Base-by-base conservation (phyloP, 495 filamentous ascomycete species). In the Podospora appendiculata region DNA sequence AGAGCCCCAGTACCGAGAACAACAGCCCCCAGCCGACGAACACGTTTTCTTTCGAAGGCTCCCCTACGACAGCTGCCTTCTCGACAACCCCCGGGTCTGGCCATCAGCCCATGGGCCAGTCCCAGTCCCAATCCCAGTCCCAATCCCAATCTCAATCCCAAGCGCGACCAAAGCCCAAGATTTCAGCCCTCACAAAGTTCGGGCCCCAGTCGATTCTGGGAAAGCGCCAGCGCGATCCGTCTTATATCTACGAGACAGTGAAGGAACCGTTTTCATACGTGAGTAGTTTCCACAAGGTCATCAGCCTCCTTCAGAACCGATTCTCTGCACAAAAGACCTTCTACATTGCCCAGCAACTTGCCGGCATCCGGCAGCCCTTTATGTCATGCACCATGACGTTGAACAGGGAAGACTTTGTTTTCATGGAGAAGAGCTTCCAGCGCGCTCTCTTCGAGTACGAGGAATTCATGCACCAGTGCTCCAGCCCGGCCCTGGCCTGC, bases 371-470 rank as follows among this genome's bases (percentile, higher is more conserved):
- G 16, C 93, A 93, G 6, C 89, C 89, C 7, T 92, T 98, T 69
- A 91, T 97, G 56, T 82, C 89, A 4, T 93, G 86, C 50, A 91
- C 86, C 18, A 85, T 85, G 55, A 89, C 85, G 3, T 72, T 97
- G 36, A 90, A 88, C 51, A 75, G 81, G 32, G 82, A 91, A 60
- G 93, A 98, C 64, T 78, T 97, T 16, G 83, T 98, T 18, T 96
- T 96, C 70, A 94, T 93, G 88, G 93, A 98, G 67, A 91, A 94
- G 66, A 91, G 87, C 63, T 89, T 97, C 62, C 93, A 98, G 64
- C 87, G 93, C 39, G 90, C 87, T 1, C 76, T 98, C 11, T 88
- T 85, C 64, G 90, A 94, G 61, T 93, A 95, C 58, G 88, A 97
- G 55, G 89, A 93, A 51, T 91, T 90, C 59, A 88, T 95, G 76